Percentiles rank a stretch among this genome's conserved stretches.
Conservation (phyloP, 2,329 filamentous ascomycete species). For the Fusarium scirpi region DNA sequence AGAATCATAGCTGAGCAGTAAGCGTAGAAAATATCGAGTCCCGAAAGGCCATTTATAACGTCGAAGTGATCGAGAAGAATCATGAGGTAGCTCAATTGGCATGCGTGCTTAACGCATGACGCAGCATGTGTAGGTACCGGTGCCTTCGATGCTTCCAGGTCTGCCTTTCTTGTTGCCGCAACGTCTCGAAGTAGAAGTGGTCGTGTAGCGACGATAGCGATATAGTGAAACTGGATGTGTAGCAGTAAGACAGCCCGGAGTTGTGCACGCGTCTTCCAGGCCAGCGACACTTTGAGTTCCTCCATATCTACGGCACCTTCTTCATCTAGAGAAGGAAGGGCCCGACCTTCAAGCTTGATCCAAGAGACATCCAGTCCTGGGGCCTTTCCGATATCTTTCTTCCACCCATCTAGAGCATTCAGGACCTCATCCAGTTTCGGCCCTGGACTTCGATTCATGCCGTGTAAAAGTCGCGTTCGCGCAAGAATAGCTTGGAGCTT, state of each 20-base stretch:
- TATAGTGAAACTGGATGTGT: slow-evolving; percentile 51
- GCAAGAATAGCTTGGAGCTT: slow-evolving; percentile 49
- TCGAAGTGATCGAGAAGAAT: slow-evolving; percentile 51
- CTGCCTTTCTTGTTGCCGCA: slow-evolving; percentile 10
- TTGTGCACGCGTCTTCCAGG: slow-evolving; percentile 46
- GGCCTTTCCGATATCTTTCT: slow-evolving; percentile 26
- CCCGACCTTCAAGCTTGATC: slow-evolving; percentile 16
- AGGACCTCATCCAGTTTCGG: slow-evolving; percentile 35
- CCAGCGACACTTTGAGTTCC: slow-evolving; percentile 44
- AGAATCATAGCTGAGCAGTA: slow-evolving; percentile 51
- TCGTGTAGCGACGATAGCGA: slow-evolving; percentile 50
- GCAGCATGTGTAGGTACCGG: slow-evolving; percentile 15
- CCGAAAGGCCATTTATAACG: slow-evolving; percentile 51
- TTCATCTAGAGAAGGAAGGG: background rate
- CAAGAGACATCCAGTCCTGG: slow-evolving; percentile 28
- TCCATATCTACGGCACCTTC: slow-evolving; percentile 42
- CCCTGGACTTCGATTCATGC: background rate
- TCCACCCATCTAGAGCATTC: slow-evolving; percentile 18
- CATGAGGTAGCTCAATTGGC: slow-evolving; percentile 49
- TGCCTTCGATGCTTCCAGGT: background rate
- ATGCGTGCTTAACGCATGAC: slow-evolving; percentile 47
- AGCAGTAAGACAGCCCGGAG: slow-evolving; percentile 48
- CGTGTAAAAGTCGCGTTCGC: slow-evolving; percentile 43
- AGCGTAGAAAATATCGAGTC: slow-evolving; percentile 53
- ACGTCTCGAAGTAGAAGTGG: slow-evolving; percentile 48